A percentile compares a stretch with the other conserved stretches of the same genome.
These are phyloP conservation scores for Bipolaris oryzae DNA, from an alignment of 2,329 filamentous ascomycete species.

Conservation along the genomic window DNA sequence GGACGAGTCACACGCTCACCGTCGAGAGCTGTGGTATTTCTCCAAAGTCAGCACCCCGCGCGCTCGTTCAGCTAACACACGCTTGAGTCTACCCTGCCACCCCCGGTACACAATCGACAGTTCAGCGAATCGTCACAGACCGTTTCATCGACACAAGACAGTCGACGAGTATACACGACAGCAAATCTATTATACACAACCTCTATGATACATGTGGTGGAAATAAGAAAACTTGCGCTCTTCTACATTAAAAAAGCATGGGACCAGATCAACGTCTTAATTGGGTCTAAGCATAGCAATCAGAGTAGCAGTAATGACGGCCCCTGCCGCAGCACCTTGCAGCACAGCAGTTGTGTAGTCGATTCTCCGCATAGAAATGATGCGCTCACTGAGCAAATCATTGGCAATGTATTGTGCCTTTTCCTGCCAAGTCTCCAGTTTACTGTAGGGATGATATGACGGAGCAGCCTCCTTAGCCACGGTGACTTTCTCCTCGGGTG, in stretches of 20 bases:
- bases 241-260: not conserved
- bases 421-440: slow-evolving; percentile 29
- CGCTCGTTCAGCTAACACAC: not conserved
- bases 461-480: slow-evolving; percentile 22
- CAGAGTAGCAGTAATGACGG: slow-evolving; percentile 39
- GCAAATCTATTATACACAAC: slow-evolving; percentile 2
- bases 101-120: not conserved
- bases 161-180: not conserved
- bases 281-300: slow-evolving; percentile 32
- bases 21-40: not conserved
- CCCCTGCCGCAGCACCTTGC: slow-evolving; percentile 53
- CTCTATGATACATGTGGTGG: slow-evolving; percentile 10
- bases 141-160: not conserved
- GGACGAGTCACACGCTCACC: not conserved
- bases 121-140: not conserved
- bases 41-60: not conserved
- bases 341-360: slow-evolving; percentile 55
- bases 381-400: slow-evolving; percentile 53
- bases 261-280: slow-evolving; percentile 9
- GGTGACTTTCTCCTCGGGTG: slow-evolving; percentile 23
- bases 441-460: slow-evolving; percentile 12
- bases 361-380: slow-evolving; percentile 53
- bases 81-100: not conserved
- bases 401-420: slow-evolving; percentile 29
- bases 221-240: not conserved